Percentiles rank a stretch among this genome's conserved stretches.
Evolutionary conservation across 257 asterid genomes (phyloP).

Genomic region (Nicotiana otophora): DNA sequence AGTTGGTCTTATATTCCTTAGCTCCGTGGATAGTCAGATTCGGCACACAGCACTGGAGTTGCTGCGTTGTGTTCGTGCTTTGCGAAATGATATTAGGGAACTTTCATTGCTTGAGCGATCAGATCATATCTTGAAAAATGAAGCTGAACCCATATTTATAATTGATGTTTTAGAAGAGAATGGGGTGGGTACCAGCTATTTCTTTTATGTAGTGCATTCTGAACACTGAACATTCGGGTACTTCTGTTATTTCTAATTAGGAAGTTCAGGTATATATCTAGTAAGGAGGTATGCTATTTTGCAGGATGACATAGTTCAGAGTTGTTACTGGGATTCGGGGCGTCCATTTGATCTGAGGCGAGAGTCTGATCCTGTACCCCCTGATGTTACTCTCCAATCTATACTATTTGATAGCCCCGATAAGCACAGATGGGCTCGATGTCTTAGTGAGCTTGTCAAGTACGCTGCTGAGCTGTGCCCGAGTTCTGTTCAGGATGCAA

Average conservation of each 20-base stretch:
- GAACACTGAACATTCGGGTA: not conserved
- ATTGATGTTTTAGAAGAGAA: conserved; percentile 98
- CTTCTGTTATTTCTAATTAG: not conserved
- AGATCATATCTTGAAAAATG: conserved; percentile 54
- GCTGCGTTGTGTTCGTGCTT: conserved; percentile 86
- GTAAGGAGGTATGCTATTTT: not conserved
- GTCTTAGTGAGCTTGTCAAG: conserved; percentile 91
- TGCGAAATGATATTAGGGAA: conserved; percentile 78
- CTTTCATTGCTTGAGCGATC: conserved; percentile 51
- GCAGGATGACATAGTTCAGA: conserved; percentile 98
- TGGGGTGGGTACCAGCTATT: conserved; percentile 57
- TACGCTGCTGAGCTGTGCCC: conserved; percentile 96
- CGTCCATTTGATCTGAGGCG: conserved; percentile 91
- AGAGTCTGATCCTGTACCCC: conserved; percentile 92
- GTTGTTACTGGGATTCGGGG: conserved; percentile 94
- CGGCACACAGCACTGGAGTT: conserved; percentile 98
- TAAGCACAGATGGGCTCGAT: conserved; percentile 96
- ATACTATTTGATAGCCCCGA: conserved; percentile 93
- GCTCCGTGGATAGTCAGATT: conserved; percentile 96
- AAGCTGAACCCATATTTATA: conserved; percentile 88
- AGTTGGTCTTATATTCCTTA: conserved; percentile 95
- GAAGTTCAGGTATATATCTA: not conserved
- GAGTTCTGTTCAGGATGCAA: conserved; percentile 89
- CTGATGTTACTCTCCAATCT: conserved; percentile 93
- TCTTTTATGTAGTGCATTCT: conserved; percentile 3